Evolutionary conservation across 2,329 filamentous ascomycete species (phyloP), one percentile per base, ranked within the genome.

Genomic region (Pleurostoma richardsiae): DNA sequence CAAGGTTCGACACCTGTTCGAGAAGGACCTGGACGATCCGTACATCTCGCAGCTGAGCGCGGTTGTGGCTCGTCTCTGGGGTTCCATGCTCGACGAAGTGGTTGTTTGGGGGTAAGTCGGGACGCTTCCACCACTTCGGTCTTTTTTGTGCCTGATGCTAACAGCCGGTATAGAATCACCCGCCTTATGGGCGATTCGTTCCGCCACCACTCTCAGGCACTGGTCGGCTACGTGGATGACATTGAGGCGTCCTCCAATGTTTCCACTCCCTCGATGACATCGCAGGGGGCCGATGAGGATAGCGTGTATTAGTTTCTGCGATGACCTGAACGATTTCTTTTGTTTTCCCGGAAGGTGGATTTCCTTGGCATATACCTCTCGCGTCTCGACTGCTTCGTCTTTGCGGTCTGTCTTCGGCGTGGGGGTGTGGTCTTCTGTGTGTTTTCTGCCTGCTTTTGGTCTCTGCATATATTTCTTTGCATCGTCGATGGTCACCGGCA

Each of bases 121-220:
- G 6, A n/a, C 19, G 39, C 30, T 31, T 5, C 4, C 10, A 40
- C 27, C 27, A 19, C 33, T 19, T 11, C 19, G 6, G 29, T 36
- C 41, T 30, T 27, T 31, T 30, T 30, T 11, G 40, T 10, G 11
- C 40, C 40, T 29, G 42, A 43, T 44, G 56, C 78, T 82, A 74
- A 83, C 68, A 44, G 5, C 42, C 43, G 36, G 30, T 38, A 28
- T 60, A 92, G 88, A 48, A 92, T 95, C 63, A 92, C 89, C 58
- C 90, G 95, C 64, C 82, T 97, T 43, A 96, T 97, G 88, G 94
- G 94, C 60, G 94, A 97, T 70, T 91, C 94, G 44, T 97, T 99
- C 80, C 94, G 95, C 64, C 83, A 96, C 49, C 92, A 97, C 70
- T 88, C 91, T 36, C 91, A 97, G 72, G 91, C 94, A 55, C 83